Evolutionary conservation across 2,329 filamentous ascomycete species (phyloP).

Genomic region (Penicillium sp.): DNA sequence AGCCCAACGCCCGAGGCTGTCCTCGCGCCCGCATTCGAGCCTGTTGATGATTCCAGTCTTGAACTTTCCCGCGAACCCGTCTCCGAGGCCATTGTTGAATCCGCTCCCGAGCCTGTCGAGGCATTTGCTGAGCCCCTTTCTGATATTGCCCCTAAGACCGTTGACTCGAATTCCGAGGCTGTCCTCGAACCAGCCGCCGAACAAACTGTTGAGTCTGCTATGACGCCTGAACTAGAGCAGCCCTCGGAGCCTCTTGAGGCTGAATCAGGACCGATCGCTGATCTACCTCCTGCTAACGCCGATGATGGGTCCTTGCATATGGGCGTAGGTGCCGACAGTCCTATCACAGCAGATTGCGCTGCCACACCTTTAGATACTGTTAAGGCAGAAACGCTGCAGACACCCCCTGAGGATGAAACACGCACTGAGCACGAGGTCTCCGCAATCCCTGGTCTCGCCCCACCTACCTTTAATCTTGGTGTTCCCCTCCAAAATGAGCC

Average conservation of each 20-base stretch:
- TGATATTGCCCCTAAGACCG: conserved; percentile 1
- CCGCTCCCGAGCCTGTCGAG: conserved; percentile 2
- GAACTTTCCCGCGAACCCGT: conserved; percentile 6
- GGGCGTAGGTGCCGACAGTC: conserved; percentile 13
- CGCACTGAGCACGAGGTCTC: conserved; percentile 24
- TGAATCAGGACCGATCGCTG: conserved; percentile 27
- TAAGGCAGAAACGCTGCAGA: conserved; percentile 20
- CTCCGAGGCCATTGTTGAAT: conserved; percentile 11
- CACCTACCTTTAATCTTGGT: conserved; percentile 32
- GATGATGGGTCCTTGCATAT: conserved; percentile 21
- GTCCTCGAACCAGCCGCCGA: background rate
- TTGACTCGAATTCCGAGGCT: background rate
- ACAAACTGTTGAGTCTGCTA: background rate
- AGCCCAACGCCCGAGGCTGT: background rate
- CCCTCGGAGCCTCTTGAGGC: conserved; percentile 8
- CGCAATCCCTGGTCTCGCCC: conserved; percentile 27
- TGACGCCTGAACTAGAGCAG: background rate
- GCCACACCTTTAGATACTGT: conserved; percentile 14
- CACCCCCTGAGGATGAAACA: conserved; percentile 28
- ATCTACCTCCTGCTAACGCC: conserved; percentile 19
- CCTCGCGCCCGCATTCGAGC: background rate
- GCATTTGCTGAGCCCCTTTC: conserved; percentile 9
- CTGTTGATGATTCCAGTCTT: background rate
- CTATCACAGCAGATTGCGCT: conserved; percentile 13
- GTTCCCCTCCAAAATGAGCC: conserved; percentile 31